phyloP scores from a whole-genome alignment of 495 filamentous ascomycete genomes.

The Penicillium argentinense region DNA sequence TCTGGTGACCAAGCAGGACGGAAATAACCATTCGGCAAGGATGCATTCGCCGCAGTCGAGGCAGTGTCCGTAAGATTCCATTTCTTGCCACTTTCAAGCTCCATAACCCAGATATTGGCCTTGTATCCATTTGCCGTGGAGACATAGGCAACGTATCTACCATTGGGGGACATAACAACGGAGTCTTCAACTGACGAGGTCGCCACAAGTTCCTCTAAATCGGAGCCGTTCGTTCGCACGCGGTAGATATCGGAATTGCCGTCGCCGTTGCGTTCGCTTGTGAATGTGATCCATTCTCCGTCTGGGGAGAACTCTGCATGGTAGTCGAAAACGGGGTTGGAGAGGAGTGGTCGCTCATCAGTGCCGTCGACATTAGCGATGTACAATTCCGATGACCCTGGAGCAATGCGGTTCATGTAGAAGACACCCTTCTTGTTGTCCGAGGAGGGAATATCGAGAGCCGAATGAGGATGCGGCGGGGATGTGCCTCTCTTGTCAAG shows the following conservation, averaged over 20 bases:
- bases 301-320: slow-evolving; percentile 35
- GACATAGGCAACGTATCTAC: slow-evolving; percentile 25
- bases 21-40: slow-evolving; percentile 29
- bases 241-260: slow-evolving; percentile 34
- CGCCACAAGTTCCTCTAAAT: slow-evolving; percentile 20
- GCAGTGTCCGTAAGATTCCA: slow-evolving; percentile 28
- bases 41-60: slow-evolving; percentile 7
- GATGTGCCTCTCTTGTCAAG: slow-evolving; percentile 2
- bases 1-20: slow-evolving; percentile 15
- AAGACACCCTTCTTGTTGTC: slow-evolving; percentile 26
- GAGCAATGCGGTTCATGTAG: slow-evolving; percentile 37
- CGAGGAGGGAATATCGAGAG: not conserved
- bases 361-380: slow-evolving; percentile 33
- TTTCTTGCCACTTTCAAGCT: slow-evolving; percentile 21
- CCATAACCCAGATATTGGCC: slow-evolving; percentile 29
- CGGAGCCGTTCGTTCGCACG: slow-evolving; percentile 24
- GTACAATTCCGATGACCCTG: slow-evolving; percentile 30
- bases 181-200: slow-evolving; percentile 27
- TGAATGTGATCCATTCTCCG: slow-evolving; percentile 32
- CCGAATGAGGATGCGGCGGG: not conserved
- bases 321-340: slow-evolving; percentile 33
- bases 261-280: slow-evolving; percentile 28
- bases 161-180: slow-evolving; percentile 29
- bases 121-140: slow-evolving; percentile 24
- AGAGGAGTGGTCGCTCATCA: slow-evolving; percentile 30